Evolutionary conservation across 1,139 yeast species (phyloP).

Genomic region (Hansenula sp.): DNA sequence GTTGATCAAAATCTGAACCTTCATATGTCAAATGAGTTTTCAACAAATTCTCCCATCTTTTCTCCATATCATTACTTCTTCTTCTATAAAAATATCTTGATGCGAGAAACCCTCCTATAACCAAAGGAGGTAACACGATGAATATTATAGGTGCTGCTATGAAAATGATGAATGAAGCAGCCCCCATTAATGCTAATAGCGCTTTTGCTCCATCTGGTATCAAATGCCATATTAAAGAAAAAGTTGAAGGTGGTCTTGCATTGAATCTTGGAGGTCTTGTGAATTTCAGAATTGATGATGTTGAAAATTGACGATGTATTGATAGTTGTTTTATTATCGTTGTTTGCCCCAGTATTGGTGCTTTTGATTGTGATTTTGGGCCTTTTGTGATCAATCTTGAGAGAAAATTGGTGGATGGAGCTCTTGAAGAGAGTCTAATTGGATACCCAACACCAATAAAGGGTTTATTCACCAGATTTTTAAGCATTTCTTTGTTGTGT

Average conservation of each 20-base stretch:
- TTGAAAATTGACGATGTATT: background rate
- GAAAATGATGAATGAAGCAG: slow-evolving; percentile 27
- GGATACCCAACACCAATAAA: background rate
- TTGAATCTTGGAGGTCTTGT: slow-evolving; percentile 10
- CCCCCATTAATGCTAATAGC: slow-evolving; percentile 22
- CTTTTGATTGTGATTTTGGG: background rate
- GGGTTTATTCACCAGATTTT: background rate
- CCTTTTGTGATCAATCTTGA: background rate
- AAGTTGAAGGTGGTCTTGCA: slow-evolving; percentile 9
- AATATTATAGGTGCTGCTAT: slow-evolving; percentile 31
- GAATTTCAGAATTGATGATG: background rate
- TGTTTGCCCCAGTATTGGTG: background rate
- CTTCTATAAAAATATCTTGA: slow-evolving; percentile 17
- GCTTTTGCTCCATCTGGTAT: slow-evolving; percentile 29
- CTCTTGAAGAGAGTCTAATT: background rate
- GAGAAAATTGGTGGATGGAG: background rate
- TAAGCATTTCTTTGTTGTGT: background rate
- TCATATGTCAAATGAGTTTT: slow-evolving; percentile 13
- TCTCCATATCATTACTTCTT: slow-evolving; percentile 12
- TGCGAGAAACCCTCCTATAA: slow-evolving; percentile 27
- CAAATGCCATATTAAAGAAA: slow-evolving; percentile 7
- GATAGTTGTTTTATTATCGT: background rate
- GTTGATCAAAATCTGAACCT: slow-evolving; percentile 15
- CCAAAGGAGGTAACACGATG: slow-evolving; percentile 30
- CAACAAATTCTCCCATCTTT: slow-evolving; percentile 13